Conservation (phyloP, 768 basidiomycete genomes). For the Pulveroboletus frians region DNA sequence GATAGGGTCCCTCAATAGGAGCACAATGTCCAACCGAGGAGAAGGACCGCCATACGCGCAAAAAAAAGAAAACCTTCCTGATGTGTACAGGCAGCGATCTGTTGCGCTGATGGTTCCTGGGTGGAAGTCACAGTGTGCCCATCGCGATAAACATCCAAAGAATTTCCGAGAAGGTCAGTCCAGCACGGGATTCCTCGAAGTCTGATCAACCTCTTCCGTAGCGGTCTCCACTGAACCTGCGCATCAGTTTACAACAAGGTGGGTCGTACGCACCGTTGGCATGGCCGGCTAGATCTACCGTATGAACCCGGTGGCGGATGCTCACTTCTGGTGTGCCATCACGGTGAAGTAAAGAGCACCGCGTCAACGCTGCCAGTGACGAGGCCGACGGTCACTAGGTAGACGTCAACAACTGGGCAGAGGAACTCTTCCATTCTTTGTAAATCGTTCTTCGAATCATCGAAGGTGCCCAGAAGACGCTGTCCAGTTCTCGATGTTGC, state of each 20-base stretch:
- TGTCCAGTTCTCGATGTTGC: slow-evolving; percentile 4
- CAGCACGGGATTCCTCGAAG: slow-evolving; percentile 8
- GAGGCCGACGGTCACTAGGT: slow-evolving; percentile 4
- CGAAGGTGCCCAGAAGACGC: slow-evolving; percentile 8
- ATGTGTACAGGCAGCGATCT: slow-evolving; percentile 6
- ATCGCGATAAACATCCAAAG: slow-evolving; percentile 19
- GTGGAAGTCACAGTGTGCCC: slow-evolving; percentile 7
- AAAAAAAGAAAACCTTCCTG: no score
- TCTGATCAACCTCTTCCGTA: slow-evolving; percentile 9
- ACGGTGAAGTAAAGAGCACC: background rate
- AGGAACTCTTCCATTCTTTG: slow-evolving; percentile 18
- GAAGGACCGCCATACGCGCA: no score
- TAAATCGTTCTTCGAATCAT: slow-evolving; percentile 18
- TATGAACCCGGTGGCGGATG: slow-evolving; percentile 20
- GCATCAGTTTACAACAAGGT: background rate
- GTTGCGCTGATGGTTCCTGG: slow-evolving; percentile 20
- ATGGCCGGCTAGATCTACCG: background rate
- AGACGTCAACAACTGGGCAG: slow-evolving; percentile 1
- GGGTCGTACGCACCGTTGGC: slow-evolving; percentile 1
- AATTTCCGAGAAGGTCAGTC: slow-evolving; percentile 9
- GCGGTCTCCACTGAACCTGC: background rate
- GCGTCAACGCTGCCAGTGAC: background rate
- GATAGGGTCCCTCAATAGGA: background rate
- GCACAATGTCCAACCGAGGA: background rate
- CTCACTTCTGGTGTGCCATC: slow-evolving; percentile 2